These are phyloP conservation scores for Gilbertella persicaria DNA, from an alignment of 371 early-diverging fungal genomes.

Conservation along the genomic window DNA sequence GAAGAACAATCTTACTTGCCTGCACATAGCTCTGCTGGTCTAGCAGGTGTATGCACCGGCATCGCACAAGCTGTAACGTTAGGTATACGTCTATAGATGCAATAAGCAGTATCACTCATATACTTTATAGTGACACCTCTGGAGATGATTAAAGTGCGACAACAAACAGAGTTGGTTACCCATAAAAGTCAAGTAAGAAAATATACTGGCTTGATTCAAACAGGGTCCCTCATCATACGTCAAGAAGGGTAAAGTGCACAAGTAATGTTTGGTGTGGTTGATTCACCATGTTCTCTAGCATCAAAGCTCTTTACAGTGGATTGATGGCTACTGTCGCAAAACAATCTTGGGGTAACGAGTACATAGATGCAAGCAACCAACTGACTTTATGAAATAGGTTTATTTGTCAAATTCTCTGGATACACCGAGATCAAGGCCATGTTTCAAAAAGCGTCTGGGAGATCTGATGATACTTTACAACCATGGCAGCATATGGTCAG, in stretches of 20 bases:
- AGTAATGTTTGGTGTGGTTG: not conserved
- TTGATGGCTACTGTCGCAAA: conserved; percentile 50
- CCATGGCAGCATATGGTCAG: conserved; percentile 54
- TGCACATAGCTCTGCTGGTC: conserved; percentile 51
- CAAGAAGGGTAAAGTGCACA: conserved; percentile 45
- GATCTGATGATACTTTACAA: conserved; percentile 29
- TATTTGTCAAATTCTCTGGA: conserved; percentile 53
- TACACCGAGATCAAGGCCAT: conserved; percentile 47
- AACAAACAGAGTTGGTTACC: conserved; percentile 50
- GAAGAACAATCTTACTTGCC: conserved; percentile 40
- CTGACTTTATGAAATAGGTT: conserved; percentile 25
- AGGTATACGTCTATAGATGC: conserved; percentile 16
- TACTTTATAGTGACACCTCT: conserved; percentile 46
- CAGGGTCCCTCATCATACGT: conserved; percentile 41
- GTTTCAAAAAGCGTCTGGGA: conserved; percentile 33
- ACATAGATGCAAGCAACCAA: not conserved
- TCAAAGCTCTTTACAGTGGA: conserved; percentile 51
- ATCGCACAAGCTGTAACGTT: conserved; percentile 55
- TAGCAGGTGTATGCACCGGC: conserved; percentile 57
- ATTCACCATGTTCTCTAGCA: conserved; percentile 22
- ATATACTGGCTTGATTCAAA: conserved; percentile 44
- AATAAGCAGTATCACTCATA: not conserved
- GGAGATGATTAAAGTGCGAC: conserved; percentile 56
- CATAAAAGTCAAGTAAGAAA: conserved; percentile 32
- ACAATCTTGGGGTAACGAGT: conserved; percentile 45